Evolutionary conservation across 768 basidiomycete genomes (phyloP), one percentile per base, ranked within the genome.

Genomic region (Hemileccinum impolitum): DNA sequence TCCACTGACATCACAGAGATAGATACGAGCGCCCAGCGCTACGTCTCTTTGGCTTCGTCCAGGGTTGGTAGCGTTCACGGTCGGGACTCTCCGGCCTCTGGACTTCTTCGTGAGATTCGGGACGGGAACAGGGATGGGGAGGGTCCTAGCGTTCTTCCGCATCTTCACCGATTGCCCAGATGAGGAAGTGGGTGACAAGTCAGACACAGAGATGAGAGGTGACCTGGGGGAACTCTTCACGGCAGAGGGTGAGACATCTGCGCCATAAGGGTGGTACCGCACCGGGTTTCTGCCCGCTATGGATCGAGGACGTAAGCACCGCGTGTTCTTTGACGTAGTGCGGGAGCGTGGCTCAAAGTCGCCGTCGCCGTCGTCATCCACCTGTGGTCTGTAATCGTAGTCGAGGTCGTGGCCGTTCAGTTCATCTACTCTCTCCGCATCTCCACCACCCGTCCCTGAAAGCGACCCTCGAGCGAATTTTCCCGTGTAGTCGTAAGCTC

Each of bases 1-100:
- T 6, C 84, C 90, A 14, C 79, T 77, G 23, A 93, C 90, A 50
- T 79, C 78, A 72, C 91, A 94, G 41, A 80, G 72, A 65, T 90
- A 90, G 57, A 80, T 74, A 51, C 82, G 74, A 61, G 63, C 73
- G 57, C 63, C 69, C 57, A 66, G 63, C 61, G 59, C 68, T 42
- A 62, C 61, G 67, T 65, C 72, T 54, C 66, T 71, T 58, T 66
- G 68, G 54, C 50, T 38, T 28, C 67, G 63, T 19, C 56, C 55
- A 8, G 32, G 43, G 56, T 32, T 56, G 41, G 75, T 45, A 14
- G 66, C 65, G 36, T 61, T 62, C 47, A 79, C 67, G 15, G 79
- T 80, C 1, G 84, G 84, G 26, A 86, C 84, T 30, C 82, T 69
- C 17, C 84, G 73, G 11, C 84, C 84, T n/a, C 84, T 72, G 38